These are phyloP conservation scores for Fusarium floridanum DNA, from an alignment of 2,329 filamentous ascomycete genomes.

Conservation along the genomic window DNA sequence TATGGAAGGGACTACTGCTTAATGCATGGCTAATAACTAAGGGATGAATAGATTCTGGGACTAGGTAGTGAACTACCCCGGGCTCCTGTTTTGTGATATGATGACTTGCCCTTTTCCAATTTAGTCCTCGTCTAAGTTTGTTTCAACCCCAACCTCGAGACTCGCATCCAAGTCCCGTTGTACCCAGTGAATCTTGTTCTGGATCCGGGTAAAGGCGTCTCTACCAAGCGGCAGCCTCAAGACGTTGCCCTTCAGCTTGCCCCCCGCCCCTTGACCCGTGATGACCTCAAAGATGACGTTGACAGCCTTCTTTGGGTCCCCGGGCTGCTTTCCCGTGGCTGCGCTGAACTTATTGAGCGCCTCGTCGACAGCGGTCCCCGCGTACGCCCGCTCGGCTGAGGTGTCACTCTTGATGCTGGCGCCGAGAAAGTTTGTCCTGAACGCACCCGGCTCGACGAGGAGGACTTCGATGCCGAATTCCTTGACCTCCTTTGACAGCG, in stretches of 20 bases:
- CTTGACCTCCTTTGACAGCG: conserved; percentile 57
- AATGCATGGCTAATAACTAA: not conserved
- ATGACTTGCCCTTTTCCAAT: not conserved
- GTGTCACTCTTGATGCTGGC: conserved; percentile 41
- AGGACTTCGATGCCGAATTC: conserved; percentile 59
- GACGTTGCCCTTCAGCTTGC: conserved; percentile 47
- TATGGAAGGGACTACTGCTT: not conserved
- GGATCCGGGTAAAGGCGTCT: conserved; percentile 49
- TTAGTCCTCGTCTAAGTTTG: conserved; percentile 17
- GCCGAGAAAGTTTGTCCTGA: conserved; percentile 61
- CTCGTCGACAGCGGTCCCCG: conserved; percentile 44
- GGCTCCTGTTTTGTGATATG: too few species aligned
- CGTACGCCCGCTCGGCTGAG: conserved; percentile 43
- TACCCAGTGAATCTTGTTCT: conserved; percentile 39
- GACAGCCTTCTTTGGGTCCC: conserved; percentile 56
- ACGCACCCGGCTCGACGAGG: conserved; percentile 63
- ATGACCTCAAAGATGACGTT: conserved; percentile 55
- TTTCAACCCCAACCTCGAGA: conserved; percentile 21
- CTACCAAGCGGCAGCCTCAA: conserved; percentile 52
- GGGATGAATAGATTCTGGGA: not conserved
- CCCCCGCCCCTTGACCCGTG: conserved; percentile 46
- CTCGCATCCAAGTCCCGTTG: conserved; percentile 30
- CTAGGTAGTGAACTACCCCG: too few species aligned
- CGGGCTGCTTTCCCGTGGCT: conserved; percentile 52
- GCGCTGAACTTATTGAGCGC: conserved; percentile 43